phyloP scores from a whole-genome alignment of 345 rosid genomes.

The Linum lewisii region DNA sequence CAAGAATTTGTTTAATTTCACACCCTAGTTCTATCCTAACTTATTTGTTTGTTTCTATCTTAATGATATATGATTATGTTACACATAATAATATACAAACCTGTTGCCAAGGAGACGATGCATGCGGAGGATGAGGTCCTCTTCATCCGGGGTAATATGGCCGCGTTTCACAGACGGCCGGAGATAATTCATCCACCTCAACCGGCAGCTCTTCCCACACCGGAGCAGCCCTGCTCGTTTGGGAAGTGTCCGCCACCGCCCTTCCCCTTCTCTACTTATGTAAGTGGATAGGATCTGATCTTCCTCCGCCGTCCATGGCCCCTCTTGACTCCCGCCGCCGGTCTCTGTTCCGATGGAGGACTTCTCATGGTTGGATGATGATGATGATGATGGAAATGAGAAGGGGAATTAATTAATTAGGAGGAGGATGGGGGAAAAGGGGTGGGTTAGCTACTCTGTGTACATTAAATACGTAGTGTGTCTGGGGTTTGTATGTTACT shows the following conservation, averaged over 20 bases:
- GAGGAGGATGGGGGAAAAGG: too few relatives aligned
- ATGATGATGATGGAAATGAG: too few relatives aligned
- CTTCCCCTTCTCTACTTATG: conserved; percentile 2
- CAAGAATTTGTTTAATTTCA: too few relatives aligned
- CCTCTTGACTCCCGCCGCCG: conserved; percentile 1
- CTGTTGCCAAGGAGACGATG: conserved; percentile 6
- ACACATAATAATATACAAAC: too few relatives aligned
- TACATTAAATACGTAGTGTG: too few relatives aligned
- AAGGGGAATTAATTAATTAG: too few relatives aligned
- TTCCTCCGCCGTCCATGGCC: conserved; percentile 5
- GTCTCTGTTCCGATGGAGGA: background rate
- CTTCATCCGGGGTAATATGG: conserved; percentile 2
- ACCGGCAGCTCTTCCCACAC: conserved; percentile 6
- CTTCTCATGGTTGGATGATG: background rate
- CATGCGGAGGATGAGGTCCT: conserved; percentile 5
- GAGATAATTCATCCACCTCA: conserved; percentile 6
- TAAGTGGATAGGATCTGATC: background rate
- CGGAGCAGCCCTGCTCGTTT: conserved; percentile 3
- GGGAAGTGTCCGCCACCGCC: conserved; percentile 1
- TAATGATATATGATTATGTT: too few relatives aligned
- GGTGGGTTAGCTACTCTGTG: too few relatives aligned
- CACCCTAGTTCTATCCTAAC: too few relatives aligned
- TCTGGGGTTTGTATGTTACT: too few relatives aligned
- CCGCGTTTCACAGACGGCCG: conserved; percentile 5
- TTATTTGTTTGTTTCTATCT: too few relatives aligned